A percentile compares a stretch with the other conserved stretches of the same genome.
These are phyloP conservation scores for Aspergillus fructus DNA, from an alignment of 2,329 filamentous ascomycete species.

Conservation along the genomic window DNA sequence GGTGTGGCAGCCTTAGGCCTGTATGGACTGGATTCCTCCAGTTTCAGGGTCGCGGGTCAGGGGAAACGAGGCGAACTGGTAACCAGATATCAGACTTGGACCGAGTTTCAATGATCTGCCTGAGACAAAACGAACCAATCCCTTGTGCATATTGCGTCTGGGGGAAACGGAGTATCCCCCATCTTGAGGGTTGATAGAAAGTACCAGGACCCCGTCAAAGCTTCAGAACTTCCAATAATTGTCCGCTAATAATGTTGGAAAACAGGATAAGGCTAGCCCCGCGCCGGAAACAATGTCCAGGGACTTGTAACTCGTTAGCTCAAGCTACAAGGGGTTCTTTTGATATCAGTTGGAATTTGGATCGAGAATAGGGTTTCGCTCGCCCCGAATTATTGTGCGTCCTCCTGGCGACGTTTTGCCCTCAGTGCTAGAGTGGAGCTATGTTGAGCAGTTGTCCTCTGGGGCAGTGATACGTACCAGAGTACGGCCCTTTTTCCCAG, in stretches of 20 bases:
- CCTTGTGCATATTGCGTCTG: not conserved
- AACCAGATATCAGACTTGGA: not conserved
- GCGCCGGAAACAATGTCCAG: not conserved
- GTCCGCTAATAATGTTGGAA: not conserved
- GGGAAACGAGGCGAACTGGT: not conserved
- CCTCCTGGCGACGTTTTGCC: not conserved
- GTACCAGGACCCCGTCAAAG: not conserved
- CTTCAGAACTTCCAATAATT: not conserved
- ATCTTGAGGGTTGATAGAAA: not conserved
- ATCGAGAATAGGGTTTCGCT: not conserved
- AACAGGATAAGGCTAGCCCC: not conserved
- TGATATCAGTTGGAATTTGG: not conserved
- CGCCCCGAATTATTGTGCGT: not conserved
- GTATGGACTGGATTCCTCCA: not conserved
- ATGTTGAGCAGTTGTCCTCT: not conserved
- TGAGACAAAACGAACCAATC: not conserved
- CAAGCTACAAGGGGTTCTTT: not conserved
- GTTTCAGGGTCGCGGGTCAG: not conserved
- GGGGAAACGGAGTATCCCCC: not conserved
- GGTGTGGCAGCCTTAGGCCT: not conserved
- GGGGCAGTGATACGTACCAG: not conserved
- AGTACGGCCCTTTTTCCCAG: not conserved
- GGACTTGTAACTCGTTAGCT: not conserved
- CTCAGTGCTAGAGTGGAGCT: not conserved
- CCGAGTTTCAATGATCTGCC: not conserved